Percentiles rank a stretch among this genome's conserved stretches.
phyloP scores from a whole-genome alignment of 352 stramenopile genomes.

The Halophytophthora polymorphica region DNA sequence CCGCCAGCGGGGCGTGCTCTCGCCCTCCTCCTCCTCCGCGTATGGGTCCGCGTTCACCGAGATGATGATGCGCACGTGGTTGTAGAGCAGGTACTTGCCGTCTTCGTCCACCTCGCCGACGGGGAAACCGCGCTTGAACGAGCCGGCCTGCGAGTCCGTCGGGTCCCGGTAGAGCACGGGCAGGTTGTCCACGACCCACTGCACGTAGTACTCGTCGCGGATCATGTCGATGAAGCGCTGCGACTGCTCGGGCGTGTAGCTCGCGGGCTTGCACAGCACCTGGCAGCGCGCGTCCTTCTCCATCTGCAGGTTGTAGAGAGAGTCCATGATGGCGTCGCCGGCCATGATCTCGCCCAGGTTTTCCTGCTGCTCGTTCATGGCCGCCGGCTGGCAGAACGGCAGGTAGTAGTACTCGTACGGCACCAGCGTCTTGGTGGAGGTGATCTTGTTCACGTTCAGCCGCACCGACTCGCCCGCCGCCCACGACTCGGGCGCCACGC shows the following conservation, averaged over 20 bases:
- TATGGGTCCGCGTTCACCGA: slow-evolving; percentile 90
- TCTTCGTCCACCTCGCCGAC: slow-evolving; percentile 91
- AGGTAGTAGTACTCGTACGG: slow-evolving; percentile 99
- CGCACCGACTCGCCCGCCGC: slow-evolving; percentile 77
- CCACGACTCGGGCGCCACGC: slow-evolving; percentile 83
- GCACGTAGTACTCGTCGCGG: slow-evolving; percentile 93
- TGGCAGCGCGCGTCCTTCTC: slow-evolving; percentile 86
- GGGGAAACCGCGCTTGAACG: slow-evolving; percentile 90
- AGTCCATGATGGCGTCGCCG: slow-evolving; percentile 90
- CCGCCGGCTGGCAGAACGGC: slow-evolving; percentile 87
- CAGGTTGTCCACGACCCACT: slow-evolving; percentile 93
- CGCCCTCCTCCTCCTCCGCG: slow-evolving; percentile 41
- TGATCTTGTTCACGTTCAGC: slow-evolving; percentile 98
- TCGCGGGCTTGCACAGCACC: slow-evolving; percentile 88
- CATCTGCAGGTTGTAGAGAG: slow-evolving; percentile 88
- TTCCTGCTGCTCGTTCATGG: slow-evolving; percentile 84
- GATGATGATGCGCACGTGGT: slow-evolving; percentile 96
- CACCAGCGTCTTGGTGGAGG: slow-evolving; percentile 97
- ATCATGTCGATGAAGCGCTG: slow-evolving; percentile 91
- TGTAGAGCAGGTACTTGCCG: slow-evolving; percentile 96
- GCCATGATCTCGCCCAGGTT: slow-evolving; percentile 93
- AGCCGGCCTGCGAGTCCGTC: slow-evolving; percentile 58
- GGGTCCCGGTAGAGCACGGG: slow-evolving; percentile 86
- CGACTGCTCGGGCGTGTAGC: slow-evolving; percentile 75
- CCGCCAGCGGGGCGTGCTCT: slow-evolving; percentile 59